Conservation (phyloP, 2,329 filamentous ascomycete genomes). For the Decorospora gaudefroyi region DNA sequence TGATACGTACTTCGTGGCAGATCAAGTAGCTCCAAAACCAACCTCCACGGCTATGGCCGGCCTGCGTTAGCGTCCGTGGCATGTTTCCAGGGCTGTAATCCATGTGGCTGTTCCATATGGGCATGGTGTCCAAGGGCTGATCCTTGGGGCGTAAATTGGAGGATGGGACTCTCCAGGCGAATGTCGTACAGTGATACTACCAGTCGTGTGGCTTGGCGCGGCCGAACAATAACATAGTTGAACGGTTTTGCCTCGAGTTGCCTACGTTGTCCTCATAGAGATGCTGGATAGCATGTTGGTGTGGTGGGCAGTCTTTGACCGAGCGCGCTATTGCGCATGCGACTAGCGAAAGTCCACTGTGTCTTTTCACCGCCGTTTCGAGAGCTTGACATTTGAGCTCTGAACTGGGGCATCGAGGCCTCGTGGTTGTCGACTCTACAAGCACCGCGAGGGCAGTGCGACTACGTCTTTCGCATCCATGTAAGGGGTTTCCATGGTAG, state of each 20-base stretch:
- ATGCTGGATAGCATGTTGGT: constrained; percentile 22
- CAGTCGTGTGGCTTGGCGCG: constrained; percentile 19
- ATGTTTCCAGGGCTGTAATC: neutral
- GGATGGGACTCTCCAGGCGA: neutral
- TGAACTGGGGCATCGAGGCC: constrained; percentile 32
- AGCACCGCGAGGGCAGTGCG: constrained; percentile 32
- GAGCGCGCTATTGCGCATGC: constrained; percentile 26
- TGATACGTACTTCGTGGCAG: constrained; percentile 43
- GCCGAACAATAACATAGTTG: constrained; percentile 37
- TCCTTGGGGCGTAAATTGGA: neutral
- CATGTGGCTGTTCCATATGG: neutral
- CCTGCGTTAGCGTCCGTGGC: constrained; percentile 6
- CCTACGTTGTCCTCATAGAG: constrained; percentile 29
- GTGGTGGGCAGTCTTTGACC: constrained; percentile 19
- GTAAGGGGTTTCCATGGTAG: constrained; percentile 9
- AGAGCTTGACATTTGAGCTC: constrained; percentile 35
- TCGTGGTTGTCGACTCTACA: constrained; percentile 36
- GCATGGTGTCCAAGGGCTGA: constrained; percentile 2
- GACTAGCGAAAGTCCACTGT: constrained; percentile 28
- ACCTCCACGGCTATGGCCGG: constrained; percentile 11
- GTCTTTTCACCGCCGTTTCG: constrained; percentile 32
- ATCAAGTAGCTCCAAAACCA: constrained; percentile 27
- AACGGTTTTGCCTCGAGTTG: constrained; percentile 29
- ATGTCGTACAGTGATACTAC: constrained; percentile 18
- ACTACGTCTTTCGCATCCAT: constrained; percentile 19